phyloP scores from a whole-genome alignment of 169 alveolate genomes.

The Eimeria nieschulzi region DNA sequence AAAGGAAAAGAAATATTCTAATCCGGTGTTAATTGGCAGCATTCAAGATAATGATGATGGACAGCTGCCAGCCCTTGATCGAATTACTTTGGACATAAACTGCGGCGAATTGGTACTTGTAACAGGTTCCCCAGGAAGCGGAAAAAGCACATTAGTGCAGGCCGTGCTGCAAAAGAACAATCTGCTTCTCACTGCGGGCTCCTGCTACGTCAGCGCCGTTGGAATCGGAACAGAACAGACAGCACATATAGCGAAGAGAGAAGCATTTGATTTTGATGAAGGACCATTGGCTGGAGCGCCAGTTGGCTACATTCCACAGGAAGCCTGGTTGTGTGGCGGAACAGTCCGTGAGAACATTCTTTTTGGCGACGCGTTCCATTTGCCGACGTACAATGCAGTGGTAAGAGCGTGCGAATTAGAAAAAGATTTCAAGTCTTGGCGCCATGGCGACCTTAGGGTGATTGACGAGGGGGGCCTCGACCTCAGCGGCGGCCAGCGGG shows the following conservation, averaged over 20 bases:
- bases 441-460: slow-evolving; percentile 82
- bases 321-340: slow-evolving; percentile 87
- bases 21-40: too few species aligned
- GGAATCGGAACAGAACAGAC: background rate
- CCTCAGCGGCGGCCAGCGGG: slow-evolving; percentile 90
- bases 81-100: background rate
- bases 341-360: slow-evolving; percentile 85
- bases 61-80: background rate
- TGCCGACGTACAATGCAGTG: slow-evolving; percentile 75
- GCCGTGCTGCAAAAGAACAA: slow-evolving; percentile 76
- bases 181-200: slow-evolving; percentile 26
- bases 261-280: background rate
- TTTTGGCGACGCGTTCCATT: slow-evolving; percentile 81
- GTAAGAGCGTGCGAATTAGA: slow-evolving; percentile 80
- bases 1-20: too few species aligned
- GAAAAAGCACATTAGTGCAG: slow-evolving; percentile 85
- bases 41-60: too few species aligned
- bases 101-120: slow-evolving; percentile 82
- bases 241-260: background rate
- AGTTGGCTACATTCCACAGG: slow-evolving; percentile 84
- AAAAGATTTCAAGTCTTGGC: slow-evolving; percentile 82
- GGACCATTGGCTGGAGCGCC: slow-evolving; percentile 47
- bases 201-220: slow-evolving; percentile 4
- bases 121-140: slow-evolving; percentile 89
- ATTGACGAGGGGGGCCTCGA: slow-evolving; percentile 90